Evolutionary conservation across 306 rosid species (phyloP), one percentile per base, ranked within the genome.

Genomic region (Cicer judaicum): DNA sequence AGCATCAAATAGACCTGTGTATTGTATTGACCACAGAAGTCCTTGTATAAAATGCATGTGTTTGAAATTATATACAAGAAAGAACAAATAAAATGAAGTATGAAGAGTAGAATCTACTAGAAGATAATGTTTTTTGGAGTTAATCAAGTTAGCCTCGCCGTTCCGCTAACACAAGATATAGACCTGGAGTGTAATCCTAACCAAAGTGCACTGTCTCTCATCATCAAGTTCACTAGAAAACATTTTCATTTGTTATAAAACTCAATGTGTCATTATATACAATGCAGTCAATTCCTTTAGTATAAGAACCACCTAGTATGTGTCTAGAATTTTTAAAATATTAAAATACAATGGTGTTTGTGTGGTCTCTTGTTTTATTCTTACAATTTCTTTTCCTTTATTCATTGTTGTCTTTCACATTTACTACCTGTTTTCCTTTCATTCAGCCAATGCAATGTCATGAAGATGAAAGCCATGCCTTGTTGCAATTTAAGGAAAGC

Each of bases 401-500:
- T 57, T 40, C 76, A 73, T 21, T 40, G 15, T 49, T 29, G 15
- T 59, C 24, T 18, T 6, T 47, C 68, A 50, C 46, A 12, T 10
- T 44, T 19, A 55, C 36, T 34, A 10, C 53, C 5, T n/a, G 34
- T 43, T 16, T 39, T 44, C 46, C 50, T 16, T 9, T 5, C 2
- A 18, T 8, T 44, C 39, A 9, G 2, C 46, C 50, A 1, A 36
- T 0, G 1, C 64, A 14, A 1, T 82, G 79, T 29, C 79, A 57
- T 42, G 56, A 16, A 10, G 10, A 60, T 67, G 82, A 82, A 60
- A 73, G 73, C 24, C 13, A 10, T 15, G 82, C 73, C 63, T 43
- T 82, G 76, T 7, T 78, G 73, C 61, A 67, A 43, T 78, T 78
- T 10, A 82, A 60, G 55, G 11, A 59, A 50, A 48, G 73, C 56